Evolutionary conservation across 352 stramenopile species (phyloP).

Genomic region (Ophiocytium majus): DNA sequence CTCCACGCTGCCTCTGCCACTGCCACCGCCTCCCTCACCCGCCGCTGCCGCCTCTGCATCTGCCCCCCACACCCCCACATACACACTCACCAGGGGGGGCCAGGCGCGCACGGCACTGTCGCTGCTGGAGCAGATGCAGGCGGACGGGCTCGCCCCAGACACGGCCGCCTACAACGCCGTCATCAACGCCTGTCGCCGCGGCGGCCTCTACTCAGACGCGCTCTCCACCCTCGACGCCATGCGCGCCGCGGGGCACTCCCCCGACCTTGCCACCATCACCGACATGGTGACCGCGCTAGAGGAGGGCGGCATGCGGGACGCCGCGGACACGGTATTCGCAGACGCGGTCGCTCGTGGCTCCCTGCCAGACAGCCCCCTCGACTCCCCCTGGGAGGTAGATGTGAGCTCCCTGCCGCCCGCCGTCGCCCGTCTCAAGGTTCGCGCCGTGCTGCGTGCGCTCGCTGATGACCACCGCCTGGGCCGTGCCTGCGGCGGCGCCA

Average conservation of each 20-base stretch:
- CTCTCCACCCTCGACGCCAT: neutral
- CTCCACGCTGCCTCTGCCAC: too few relatives aligned
- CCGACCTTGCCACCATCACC: constrained; percentile 21
- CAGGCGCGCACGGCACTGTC: neutral
- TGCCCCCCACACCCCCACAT: neutral
- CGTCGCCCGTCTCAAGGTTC: constrained; percentile 12
- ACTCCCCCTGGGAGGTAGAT: constrained; percentile 12
- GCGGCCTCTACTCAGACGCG: constrained; percentile 1
- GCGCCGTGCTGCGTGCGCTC: neutral
- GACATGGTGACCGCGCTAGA: constrained; percentile 19
- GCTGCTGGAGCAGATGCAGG: constrained; percentile 26
- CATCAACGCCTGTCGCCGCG: constrained; percentile 28
- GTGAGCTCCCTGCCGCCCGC: constrained; percentile 3
- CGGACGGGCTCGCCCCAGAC: constrained; percentile 39
- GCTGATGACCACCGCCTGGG: neutral
- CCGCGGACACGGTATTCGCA: constrained; percentile 2
- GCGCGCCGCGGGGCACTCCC: neutral
- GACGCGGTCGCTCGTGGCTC: neutral
- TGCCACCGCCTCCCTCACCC: too few relatives aligned
- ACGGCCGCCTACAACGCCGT: constrained; percentile 43
- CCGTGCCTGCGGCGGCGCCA: neutral
- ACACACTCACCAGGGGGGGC: neutral
- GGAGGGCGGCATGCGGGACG: constrained; percentile 6
- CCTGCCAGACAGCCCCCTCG: neutral
- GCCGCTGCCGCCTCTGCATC: too few relatives aligned